Conservation (phyloP, 2,329 filamentous ascomycete genomes). For the Macroventuria anomochaeta region DNA sequence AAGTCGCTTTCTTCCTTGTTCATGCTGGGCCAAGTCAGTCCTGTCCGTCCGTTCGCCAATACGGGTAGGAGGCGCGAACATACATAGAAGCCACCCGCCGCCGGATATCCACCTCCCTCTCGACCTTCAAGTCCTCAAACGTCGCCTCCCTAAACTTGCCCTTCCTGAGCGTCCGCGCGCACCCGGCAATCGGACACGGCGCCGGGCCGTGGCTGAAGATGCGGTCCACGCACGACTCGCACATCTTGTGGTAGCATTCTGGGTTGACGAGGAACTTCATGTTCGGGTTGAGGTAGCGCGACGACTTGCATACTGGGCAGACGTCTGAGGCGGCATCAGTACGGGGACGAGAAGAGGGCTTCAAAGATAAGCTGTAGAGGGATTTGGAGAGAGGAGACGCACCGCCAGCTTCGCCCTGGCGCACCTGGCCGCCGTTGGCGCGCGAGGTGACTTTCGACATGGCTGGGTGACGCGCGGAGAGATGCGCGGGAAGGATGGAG, state of each 20-base stretch:
- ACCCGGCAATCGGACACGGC: constrained; percentile 89
- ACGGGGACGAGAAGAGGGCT: constrained; percentile 14
- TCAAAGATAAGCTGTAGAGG: constrained; percentile 40
- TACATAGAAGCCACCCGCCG: constrained; percentile 68
- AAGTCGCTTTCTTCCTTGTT: constrained; percentile 93
- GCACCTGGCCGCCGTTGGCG: constrained; percentile 38
- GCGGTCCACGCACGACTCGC: constrained; percentile 91
- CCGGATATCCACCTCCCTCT: constrained; percentile 92
- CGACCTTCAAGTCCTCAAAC: constrained; percentile 85
- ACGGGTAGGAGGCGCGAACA: constrained; percentile 49
- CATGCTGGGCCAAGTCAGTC: constrained; percentile 63
- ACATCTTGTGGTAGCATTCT: constrained; percentile 99
- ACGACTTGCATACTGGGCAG: constrained; percentile 97
- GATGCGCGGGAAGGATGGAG: neutral
- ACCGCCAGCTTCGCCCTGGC: constrained; percentile 47
- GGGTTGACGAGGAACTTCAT: constrained; percentile 97
- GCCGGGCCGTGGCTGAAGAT: constrained; percentile 92
- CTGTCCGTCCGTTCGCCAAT: no score
- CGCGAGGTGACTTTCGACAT: constrained; percentile 46
- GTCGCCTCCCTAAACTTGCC: constrained; percentile 85
- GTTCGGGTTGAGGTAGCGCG: constrained; percentile 90
- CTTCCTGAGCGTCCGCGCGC: constrained; percentile 84
- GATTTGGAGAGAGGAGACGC: constrained; percentile 43
- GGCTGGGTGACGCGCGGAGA: constrained; percentile 14
- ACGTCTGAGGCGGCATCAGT: constrained; percentile 65